Evolutionary conservation across 139 green algal genomes (phyloP), one percentile per base, ranked within the genome.

Genomic region (Chlorella vulgaris): DNA sequence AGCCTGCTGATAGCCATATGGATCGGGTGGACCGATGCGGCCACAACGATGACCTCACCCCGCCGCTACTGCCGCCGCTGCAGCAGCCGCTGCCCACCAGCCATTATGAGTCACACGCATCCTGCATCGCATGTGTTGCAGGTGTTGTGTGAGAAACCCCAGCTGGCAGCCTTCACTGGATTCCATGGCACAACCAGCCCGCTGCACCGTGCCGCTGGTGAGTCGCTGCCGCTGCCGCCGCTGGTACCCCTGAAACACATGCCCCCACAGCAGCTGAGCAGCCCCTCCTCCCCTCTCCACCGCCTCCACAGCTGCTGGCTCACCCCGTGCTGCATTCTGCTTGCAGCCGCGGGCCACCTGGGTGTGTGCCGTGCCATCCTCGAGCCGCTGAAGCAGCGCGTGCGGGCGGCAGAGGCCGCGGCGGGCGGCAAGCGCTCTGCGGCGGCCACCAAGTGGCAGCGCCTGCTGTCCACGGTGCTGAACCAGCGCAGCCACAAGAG

Each of bases 401-500:
- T 50, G 31, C 63, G 58, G 33, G 60, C 22, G 4, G 50, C 70
- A 4, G 71, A 74, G 58, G 71, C 33, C 15, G 53, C 67, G 13
- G 19, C 13, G 55, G 22, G 69, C 24, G 53, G 47, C 10, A 58
- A 55, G n/a, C n/a, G 47, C 26, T 4, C 26, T 18, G 51, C 35
- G 4, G 65, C 74, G 2, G 18, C 53, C 19, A 29, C 38, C 31
- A 83, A 83, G 51, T 86, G 81, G 75, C 55, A 29, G 47, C 43
- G 60, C 55, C 74, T 86, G 67, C 67, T 82, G 38, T 22, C 29
- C 67, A 71, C 81, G 7, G 77, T 87, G 43, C 69, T 91, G 33
- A 89, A 91, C 61, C 80, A 88, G 47, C 71, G 83, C 13, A 85
- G 58, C 31, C 40, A 68, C 33, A 71, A 68, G 39, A 85, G 88